A percentile compares a stretch with the other conserved stretches of the same genome.
These are phyloP conservation scores for Stentor roeselii DNA, from an alignment of 73 alveolate genomes.

Conservation along the genomic window DNA sequence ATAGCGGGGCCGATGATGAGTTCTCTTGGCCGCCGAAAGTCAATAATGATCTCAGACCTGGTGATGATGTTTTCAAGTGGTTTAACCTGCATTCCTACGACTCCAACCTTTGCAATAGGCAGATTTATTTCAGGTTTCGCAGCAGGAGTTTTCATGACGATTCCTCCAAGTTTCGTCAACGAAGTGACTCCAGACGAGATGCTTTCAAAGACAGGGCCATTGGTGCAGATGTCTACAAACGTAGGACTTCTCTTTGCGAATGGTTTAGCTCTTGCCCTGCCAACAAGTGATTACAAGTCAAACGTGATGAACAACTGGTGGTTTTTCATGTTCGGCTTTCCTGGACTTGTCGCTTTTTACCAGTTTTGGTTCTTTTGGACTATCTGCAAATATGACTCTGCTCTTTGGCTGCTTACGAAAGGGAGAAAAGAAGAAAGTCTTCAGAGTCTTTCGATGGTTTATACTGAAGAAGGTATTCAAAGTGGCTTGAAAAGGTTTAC, in stretches of 20 bases:
- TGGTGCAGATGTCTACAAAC: neutral
- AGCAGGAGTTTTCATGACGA: neutral
- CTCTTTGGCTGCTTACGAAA: neutral
- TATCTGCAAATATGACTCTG: neutral
- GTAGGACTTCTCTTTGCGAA: neutral
- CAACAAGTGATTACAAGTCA: neutral
- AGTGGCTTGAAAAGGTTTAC: neutral
- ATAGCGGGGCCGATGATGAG: neutral
- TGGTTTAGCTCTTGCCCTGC: slow-evolving; percentile 1
- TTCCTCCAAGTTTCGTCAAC: neutral
- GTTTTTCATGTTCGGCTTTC: neutral
- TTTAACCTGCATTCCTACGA: neutral
- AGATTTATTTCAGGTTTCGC: slow-evolving; percentile 15
- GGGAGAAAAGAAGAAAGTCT: neutral
- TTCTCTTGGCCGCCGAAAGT: neutral
- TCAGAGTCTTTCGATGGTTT: neutral
- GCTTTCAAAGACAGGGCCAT: neutral
- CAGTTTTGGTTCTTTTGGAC: neutral
- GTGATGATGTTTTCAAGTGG: neutral
- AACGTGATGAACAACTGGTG: neutral
- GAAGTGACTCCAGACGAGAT: slow-evolving; percentile 7
- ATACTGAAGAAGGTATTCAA: neutral
- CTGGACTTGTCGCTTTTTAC: neutral
- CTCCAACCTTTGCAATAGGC: slow-evolving; percentile 22
- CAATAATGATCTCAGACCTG: neutral